Base-by-base conservation (phyloP, 768 basidiomycete species). In the Termitomyces eurrhizus region DNA sequence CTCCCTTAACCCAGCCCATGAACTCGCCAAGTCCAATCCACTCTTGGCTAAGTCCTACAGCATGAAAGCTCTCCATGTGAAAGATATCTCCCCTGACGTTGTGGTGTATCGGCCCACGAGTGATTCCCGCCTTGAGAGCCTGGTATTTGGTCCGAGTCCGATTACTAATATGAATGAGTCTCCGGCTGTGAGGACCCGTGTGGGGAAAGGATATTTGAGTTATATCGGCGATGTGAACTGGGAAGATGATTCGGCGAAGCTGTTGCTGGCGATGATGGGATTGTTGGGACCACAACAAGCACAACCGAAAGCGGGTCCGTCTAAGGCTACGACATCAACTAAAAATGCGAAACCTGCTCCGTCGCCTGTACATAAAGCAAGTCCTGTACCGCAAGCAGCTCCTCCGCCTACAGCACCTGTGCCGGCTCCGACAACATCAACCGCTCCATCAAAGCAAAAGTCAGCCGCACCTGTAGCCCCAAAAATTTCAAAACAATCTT, bases 21-120 rank as follows among this genome's bases (percentile, higher is more conserved):
- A 70, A 14, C 33, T 75, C 4, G 71, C 68, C 0, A 69, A 68
- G 60, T 56, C 58, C 7, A 77, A 74, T 56, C 68, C 72, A 0
- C 69, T 68, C 2, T 63, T 77, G 7, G 57, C 52, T 3, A 24
- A 50, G 5, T 68, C 72, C 0, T 77, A 75, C 65, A 79, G 77
- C 64, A 79, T 80, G 78, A 80, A 80, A 64, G 72, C 76, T 0
- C 63, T 77, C 5, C 73, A 77, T 57, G 57, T 79, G 58, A 68
- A 66, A 57, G 66, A 69, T 46, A 70, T 76, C 44, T 53, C 62
- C 8, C 61, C 69, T 13, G 70, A 72, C 39, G 65, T 68, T 26
- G 71, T 71, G 16, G 58, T 80, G 0, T 80, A 81, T 60, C 49
- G 39, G 18, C 62, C 72, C 13, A 71, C 65, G 2, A 52, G 64